These are phyloP conservation scores for Pleurotus pulmonarius DNA, from an alignment of 768 basidiomycete genomes.

Conservation along the genomic window DNA sequence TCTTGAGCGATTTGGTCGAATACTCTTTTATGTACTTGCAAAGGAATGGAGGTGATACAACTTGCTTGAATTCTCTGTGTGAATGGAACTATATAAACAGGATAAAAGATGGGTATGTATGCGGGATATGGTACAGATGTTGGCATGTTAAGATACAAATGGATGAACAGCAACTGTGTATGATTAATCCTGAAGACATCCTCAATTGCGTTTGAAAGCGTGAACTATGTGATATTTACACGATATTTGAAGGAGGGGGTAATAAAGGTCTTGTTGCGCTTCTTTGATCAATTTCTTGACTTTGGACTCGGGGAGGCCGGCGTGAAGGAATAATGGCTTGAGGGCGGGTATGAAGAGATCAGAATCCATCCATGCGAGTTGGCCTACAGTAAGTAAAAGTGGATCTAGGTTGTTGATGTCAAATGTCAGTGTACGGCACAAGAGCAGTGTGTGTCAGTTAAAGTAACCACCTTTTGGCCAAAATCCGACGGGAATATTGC, in stretches of 20 bases:
- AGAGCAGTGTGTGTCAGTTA: too few species aligned
- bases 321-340: constrained; percentile 52
- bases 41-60: constrained; percentile 60
- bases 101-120: not conserved
- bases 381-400: constrained; percentile 57
- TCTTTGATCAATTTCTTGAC: constrained; percentile 55
- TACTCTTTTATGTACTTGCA: constrained; percentile 43
- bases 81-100: not conserved
- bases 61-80: constrained; percentile 30
- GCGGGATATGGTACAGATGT: not conserved
- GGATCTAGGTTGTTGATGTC: constrained; percentile 35
- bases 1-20: constrained; percentile 32
- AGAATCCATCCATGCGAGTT: constrained; percentile 72
- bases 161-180: not conserved
- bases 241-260: constrained; percentile 48
- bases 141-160: not conserved
- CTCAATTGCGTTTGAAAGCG: constrained; percentile 34
- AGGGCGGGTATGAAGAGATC: constrained; percentile 63
- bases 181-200: constrained; percentile 10
- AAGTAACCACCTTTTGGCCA: constrained; percentile 53
- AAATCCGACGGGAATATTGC: constrained; percentile 65
- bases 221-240: constrained; percentile 58
- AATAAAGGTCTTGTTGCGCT: constrained; percentile 65
- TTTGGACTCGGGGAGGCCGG: constrained; percentile 48
- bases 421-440: too few species aligned